Evolutionary conservation across 2,329 filamentous ascomycete genomes (phyloP).

Genomic region (Colletotrichum melonis): DNA sequence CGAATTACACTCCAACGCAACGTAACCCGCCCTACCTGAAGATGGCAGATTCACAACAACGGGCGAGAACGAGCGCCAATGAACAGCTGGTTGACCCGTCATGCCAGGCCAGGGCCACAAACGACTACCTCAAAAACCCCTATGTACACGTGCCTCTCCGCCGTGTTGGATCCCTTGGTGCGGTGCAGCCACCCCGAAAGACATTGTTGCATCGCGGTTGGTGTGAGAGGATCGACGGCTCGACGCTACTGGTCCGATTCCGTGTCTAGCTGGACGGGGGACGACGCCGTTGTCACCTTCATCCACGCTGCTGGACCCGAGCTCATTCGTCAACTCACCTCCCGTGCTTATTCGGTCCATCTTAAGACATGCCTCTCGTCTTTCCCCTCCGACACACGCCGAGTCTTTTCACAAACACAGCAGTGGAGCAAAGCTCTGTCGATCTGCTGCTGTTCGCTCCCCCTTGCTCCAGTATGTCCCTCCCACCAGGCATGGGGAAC

Average conservation of each 20-base stretch:
- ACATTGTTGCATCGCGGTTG: slow-evolving; percentile 28
- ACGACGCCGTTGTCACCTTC: slow-evolving; percentile 9
- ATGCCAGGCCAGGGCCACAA: neutral
- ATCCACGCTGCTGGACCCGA: slow-evolving; percentile 31
- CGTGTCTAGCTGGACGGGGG: slow-evolving; percentile 5
- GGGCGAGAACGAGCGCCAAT: slow-evolving; percentile 2
- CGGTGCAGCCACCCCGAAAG: slow-evolving; percentile 22
- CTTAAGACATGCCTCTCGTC: slow-evolving; percentile 22
- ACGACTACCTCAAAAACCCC: neutral
- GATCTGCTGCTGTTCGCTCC: slow-evolving; percentile 22
- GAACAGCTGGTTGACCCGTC: slow-evolving; percentile 10
- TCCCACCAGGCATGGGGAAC: slow-evolving; percentile 25
- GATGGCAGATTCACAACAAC: slow-evolving; percentile 21
- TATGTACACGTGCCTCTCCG: slow-evolving; percentile 16
- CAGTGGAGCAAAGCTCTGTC: slow-evolving; percentile 19
- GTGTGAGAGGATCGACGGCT: slow-evolving; percentile 4
- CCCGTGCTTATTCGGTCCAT: slow-evolving; percentile 24
- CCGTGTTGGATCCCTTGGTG: slow-evolving; percentile 32
- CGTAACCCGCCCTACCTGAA: slow-evolving; percentile 27
- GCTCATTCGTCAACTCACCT: slow-evolving; percentile 19
- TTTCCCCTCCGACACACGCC: slow-evolving; percentile 13
- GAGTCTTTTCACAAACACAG: slow-evolving; percentile 5
- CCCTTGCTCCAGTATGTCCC: slow-evolving; percentile 19
- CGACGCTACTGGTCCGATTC: slow-evolving; percentile 20
- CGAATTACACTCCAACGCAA: slow-evolving; percentile 26